Conservation (phyloP, 495 filamentous ascomycete genomes). For the Tuber umbilicatum region DNA sequence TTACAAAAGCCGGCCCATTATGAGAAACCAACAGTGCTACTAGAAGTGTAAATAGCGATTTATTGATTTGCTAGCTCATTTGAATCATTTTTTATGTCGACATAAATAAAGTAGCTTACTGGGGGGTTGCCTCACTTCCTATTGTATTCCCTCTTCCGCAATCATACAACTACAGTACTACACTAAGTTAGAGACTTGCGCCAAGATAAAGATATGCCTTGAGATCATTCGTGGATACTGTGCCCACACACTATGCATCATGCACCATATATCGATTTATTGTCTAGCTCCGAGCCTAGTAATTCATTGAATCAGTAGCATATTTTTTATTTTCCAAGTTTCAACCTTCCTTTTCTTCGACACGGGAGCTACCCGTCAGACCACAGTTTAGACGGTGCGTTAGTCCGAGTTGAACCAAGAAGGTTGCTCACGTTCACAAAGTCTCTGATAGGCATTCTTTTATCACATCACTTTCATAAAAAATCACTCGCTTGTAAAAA, state of each 20-base stretch:
- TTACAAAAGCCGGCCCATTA: not conserved
- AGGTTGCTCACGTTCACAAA: not conserved
- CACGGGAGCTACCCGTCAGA: not conserved
- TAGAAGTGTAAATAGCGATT: not conserved
- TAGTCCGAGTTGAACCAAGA: not conserved
- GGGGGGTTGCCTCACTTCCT: not conserved
- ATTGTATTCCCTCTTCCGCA: too few relatives aligned
- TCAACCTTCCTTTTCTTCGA: not conserved
- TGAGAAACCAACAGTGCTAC: not conserved
- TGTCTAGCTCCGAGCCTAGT: too few relatives aligned
- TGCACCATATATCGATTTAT: too few relatives aligned
- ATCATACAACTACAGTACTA: too few relatives aligned
- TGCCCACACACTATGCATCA: too few relatives aligned
- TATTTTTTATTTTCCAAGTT: not conserved
- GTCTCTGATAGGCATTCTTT: not conserved
- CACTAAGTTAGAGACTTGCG: too few relatives aligned
- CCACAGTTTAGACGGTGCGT: not conserved
- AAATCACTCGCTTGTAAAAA: not conserved
- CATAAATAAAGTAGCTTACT: not conserved
- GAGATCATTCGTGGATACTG: too few relatives aligned
- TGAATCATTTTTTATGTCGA: too few relatives aligned
- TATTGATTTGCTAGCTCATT: not conserved
- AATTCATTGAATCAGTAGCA: too few relatives aligned
- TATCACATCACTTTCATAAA: not conserved
- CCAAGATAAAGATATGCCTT: too few relatives aligned